phyloP scores from a whole-genome alignment of 2,329 filamentous ascomycete species.

The Mycocentrospora acerina region DNA sequence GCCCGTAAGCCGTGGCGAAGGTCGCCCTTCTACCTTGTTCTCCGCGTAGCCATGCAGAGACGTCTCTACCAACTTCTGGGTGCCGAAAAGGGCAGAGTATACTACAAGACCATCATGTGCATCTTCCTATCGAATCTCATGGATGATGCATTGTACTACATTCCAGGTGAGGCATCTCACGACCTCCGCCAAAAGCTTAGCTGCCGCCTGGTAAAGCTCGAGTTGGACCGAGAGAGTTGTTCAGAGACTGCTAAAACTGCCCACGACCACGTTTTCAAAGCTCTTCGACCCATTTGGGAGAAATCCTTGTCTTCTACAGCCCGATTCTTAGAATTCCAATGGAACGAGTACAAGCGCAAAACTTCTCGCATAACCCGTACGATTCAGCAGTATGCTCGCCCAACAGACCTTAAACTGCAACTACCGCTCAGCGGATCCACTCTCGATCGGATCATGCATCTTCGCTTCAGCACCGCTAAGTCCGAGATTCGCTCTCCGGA shows the following conservation, averaged over 20 bases:
- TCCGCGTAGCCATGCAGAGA: slow-evolving; percentile 61
- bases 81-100: slow-evolving; percentile 45
- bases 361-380: slow-evolving; percentile 44
- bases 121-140: slow-evolving; percentile 52
- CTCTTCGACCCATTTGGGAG: slow-evolving; percentile 14
- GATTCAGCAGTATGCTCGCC: slow-evolving; percentile 44
- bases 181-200: slow-evolving; percentile 56
- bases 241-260: neutral
- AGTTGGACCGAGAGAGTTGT: slow-evolving; percentile 39
- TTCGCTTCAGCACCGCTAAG: neutral
- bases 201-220: slow-evolving; percentile 60
- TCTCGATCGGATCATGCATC: slow-evolving; percentile 5
- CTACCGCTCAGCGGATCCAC: slow-evolving; percentile 20
- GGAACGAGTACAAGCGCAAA: slow-evolving; percentile 16
- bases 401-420: slow-evolving; percentile 16
- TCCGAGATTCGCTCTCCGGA: slow-evolving; percentile 5
- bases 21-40: slow-evolving; percentile 61
- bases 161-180: slow-evolving; percentile 41
- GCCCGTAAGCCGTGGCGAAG: slow-evolving; percentile 62
- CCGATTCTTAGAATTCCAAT: slow-evolving; percentile 19
- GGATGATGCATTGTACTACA: slow-evolving; percentile 34
- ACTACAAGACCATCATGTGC: slow-evolving; percentile 62
- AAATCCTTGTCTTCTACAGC: slow-evolving; percentile 12
- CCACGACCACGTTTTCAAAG: slow-evolving; percentile 1
- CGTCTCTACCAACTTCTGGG: slow-evolving; percentile 49